Base-by-base conservation (phyloP, 805 yeast species). In the Wickerhamomyces kurtzmanii region DNA sequence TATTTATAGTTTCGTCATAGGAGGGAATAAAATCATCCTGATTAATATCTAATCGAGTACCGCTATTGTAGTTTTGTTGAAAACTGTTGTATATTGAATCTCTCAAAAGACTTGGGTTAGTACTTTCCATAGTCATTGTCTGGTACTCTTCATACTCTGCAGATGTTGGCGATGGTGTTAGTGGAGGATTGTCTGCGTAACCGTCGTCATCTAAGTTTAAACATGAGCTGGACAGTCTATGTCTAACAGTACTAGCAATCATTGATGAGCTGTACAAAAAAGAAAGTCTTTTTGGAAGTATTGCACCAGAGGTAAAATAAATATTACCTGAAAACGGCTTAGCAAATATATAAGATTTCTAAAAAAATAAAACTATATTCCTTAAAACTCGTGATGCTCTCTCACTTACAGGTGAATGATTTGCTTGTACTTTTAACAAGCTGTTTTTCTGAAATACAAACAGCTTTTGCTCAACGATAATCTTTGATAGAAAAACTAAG, bases 121-220 rank as follows among this genome's bases (percentile, higher is more conserved):
- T 20, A 21, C 12, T 12, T 17, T 26, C 31, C 3, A 24, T 16
- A 4, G 37, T 36, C 24, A 22, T 22, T 8, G 32, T 28, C 19
- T 40, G 43, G 22, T 37, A 40, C 19, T 36, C 45, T 12, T 34
- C 41, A 26, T 38, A 47, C 15, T 47, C 48, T 2, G 40, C 31
- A 10, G 44, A 46, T 2, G 38, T 35, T 2, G 52, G 53, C 8
- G 33, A 32, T 1, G 51, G 53, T 6, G 59, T 52, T 6, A 62
- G 63, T 3, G 65, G 65, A 6, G 64, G 65, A 21, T 47, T 50
- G 26, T 55, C 59, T 3, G 65, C 65, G 26, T 59, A 59, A 30
- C 45, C 57, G 21, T 43, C 45, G 24, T 36, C 39, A 20, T 34
- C 47, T 9, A 31, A 32, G 5, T 18, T 31, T 4, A 13, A 8